Conservation (phyloP, 345 rosid genomes). For the Hibiscus trionum region DNA sequence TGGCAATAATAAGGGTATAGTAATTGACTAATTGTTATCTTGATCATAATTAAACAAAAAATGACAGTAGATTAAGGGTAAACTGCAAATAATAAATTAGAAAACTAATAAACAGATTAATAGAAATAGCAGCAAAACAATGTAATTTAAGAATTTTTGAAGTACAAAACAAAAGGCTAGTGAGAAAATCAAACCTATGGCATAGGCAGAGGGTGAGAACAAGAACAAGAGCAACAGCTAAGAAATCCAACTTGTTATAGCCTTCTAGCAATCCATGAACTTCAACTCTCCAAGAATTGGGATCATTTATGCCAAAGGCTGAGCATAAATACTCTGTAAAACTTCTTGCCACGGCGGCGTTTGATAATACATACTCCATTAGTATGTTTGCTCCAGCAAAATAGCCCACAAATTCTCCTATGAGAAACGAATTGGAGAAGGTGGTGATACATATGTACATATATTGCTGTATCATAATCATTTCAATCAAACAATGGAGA, state of each 20-base stretch:
- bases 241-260: conserved; percentile 71
- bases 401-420: conserved; percentile 86
- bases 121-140: background rate
- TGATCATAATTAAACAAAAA: background rate
- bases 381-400: conserved; percentile 86
- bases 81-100: background rate
- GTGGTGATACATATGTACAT: background rate
- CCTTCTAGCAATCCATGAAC: conserved; percentile 53
- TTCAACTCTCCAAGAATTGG: conserved; percentile 64
- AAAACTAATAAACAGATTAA: conserved; percentile 2
- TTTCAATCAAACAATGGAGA: conserved; percentile 2
- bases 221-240: conserved; percentile 75
- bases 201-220: conserved; percentile 81
- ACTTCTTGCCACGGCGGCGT: conserved; percentile 86
- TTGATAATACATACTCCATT: conserved; percentile 89
- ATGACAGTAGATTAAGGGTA: background rate
- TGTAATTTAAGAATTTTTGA: background rate
- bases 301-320: conserved; percentile 48
- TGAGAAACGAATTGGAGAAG: conserved; percentile 13
- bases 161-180: background rate
- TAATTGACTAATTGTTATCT: background rate
- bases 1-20: background rate
- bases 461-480: background rate
- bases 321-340: conserved; percentile 73
- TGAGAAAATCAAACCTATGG: conserved; percentile 48